A percentile compares a stretch with the other conserved stretches of the same genome.
Conservation (phyloP, 108 stramenopile genomes). For the Conticribra weissflogii region DNA sequence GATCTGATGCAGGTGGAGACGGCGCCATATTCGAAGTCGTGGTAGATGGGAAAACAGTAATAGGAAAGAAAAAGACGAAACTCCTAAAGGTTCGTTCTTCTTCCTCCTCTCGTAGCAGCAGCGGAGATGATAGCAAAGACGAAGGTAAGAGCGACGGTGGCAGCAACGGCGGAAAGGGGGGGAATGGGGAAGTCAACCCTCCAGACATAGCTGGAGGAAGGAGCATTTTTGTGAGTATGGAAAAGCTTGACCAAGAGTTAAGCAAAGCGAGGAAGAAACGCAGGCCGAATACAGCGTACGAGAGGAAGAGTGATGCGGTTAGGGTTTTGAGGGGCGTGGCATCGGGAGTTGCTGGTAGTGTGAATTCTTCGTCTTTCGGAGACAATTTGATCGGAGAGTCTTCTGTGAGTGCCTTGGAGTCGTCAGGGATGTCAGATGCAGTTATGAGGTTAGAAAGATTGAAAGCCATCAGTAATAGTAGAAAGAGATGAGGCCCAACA, state of each 20-base stretch:
- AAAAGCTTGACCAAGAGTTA: conserved; percentile 78
- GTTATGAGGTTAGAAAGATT: conserved; percentile 44
- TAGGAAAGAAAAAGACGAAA: conserved; percentile 60
- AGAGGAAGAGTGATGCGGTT: conserved; percentile 54
- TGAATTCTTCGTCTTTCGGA: neutral
- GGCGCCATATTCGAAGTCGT: conserved; percentile 69
- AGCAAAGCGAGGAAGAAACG: conserved; percentile 69
- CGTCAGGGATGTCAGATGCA: conserved; percentile 35
- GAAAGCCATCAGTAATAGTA: conserved; percentile 35
- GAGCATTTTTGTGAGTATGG: conserved; percentile 80
- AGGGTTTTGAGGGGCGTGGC: conserved; percentile 18
- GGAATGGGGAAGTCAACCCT: conserved; percentile 13
- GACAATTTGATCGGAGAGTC: conserved; percentile 3
- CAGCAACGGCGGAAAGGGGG: conserved; percentile 4
- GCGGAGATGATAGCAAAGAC: neutral
- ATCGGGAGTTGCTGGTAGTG: conserved; percentile 5
- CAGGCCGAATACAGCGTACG: conserved; percentile 65
- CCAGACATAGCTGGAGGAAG: conserved; percentile 43
- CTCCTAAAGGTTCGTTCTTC: conserved; percentile 38
- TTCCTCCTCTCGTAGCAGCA: conserved; percentile 21
- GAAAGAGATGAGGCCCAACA: neutral
- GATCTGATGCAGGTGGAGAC: conserved; percentile 23
- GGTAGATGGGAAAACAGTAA: conserved; percentile 74
- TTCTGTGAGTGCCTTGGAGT: neutral
- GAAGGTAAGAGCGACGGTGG: conserved; percentile 23